Conservation (phyloP, 805 yeast species). For the Debaryomyces hansenii region DNA sequence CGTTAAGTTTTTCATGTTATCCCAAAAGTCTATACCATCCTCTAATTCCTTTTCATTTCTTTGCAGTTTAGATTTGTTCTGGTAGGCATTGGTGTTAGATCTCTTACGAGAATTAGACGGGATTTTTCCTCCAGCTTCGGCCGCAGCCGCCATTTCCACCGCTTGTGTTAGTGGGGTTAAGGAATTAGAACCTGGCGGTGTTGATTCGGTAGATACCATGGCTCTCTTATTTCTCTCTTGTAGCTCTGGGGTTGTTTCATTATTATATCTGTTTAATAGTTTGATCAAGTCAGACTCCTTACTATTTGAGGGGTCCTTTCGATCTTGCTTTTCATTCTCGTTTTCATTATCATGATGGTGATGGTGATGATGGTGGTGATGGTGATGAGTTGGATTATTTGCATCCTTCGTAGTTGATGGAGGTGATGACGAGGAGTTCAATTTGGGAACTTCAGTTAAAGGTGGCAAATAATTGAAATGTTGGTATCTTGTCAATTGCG, state of each 20-base stretch:
- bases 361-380: conserved; percentile 32
- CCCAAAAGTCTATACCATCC: conserved; percentile 73
- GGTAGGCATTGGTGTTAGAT: background rate
- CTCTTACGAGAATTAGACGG: conserved; percentile 3
- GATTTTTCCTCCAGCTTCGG: conserved; percentile 17
- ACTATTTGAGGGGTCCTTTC: background rate
- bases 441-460: conserved; percentile 65
- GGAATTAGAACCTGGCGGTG: conserved; percentile 11
- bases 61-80: conserved; percentile 5
- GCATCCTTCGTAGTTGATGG: conserved; percentile 21
- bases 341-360: conserved; percentile 13
- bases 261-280: conserved; percentile 36
- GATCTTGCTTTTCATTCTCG: background rate
- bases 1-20: conserved; percentile 59
- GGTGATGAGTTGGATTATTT: conserved; percentile 17
- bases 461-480: conserved; percentile 79
- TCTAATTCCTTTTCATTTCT: conserved; percentile 36
- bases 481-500: conserved; percentile 56
- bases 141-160: conserved; percentile 37
- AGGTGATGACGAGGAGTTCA: conserved; percentile 57
- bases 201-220: conserved; percentile 1
- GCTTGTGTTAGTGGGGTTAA: conserved; percentile 43
- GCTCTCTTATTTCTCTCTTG: conserved; percentile 6
- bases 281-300: conserved; percentile 45
- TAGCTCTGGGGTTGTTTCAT: conserved; percentile 4